Conservation (phyloP, 2,329 filamentous ascomycete genomes). For the Aspergillus fumigatus region DNA sequence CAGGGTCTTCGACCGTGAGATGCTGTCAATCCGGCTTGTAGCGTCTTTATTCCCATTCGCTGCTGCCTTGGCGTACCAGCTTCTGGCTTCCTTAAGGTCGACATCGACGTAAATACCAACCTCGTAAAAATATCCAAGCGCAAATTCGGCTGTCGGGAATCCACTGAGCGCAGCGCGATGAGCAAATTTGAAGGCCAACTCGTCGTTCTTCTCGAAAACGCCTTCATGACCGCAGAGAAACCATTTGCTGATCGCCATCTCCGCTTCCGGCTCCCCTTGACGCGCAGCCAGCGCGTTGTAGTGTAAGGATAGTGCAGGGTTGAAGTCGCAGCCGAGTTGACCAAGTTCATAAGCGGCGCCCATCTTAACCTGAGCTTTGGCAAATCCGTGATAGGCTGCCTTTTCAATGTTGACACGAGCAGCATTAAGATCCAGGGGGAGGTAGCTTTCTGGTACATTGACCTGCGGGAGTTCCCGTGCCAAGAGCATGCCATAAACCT, state of each 20-base stretch:
- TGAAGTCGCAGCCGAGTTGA: conserved; percentile 90
- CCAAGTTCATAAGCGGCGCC: conserved; percentile 92
- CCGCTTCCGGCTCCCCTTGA: conserved; percentile 88
- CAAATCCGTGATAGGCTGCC: conserved; percentile 90
- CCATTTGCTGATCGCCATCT: conserved; percentile 97
- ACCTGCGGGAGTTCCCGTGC: conserved; percentile 90
- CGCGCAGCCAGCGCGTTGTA: conserved; percentile 91
- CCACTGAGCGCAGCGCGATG: conserved; percentile 77
- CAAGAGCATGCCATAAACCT: conserved; percentile 88
- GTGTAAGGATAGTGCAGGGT: conserved; percentile 84
- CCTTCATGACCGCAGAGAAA: conserved; percentile 93
- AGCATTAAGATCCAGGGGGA: conserved; percentile 66
- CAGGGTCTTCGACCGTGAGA: conserved; percentile 75
- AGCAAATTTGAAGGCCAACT: conserved; percentile 86
- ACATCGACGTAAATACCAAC: conserved; percentile 90
- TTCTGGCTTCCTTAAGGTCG: conserved; percentile 73
- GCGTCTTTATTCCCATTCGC: conserved; percentile 92
- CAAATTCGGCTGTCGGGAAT: conserved; percentile 88
- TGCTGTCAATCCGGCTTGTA: conserved; percentile 71
- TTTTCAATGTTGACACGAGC: conserved; percentile 92
- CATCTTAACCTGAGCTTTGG: conserved; percentile 96
- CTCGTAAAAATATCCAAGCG: conserved; percentile 94
- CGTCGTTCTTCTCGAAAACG: conserved; percentile 91
- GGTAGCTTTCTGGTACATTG: conserved; percentile 64
- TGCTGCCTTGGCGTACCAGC: conserved; percentile 87